phyloP scores from a whole-genome alignment of 306 rosid genomes.

The Macrotyloma uniflorum region DNA sequence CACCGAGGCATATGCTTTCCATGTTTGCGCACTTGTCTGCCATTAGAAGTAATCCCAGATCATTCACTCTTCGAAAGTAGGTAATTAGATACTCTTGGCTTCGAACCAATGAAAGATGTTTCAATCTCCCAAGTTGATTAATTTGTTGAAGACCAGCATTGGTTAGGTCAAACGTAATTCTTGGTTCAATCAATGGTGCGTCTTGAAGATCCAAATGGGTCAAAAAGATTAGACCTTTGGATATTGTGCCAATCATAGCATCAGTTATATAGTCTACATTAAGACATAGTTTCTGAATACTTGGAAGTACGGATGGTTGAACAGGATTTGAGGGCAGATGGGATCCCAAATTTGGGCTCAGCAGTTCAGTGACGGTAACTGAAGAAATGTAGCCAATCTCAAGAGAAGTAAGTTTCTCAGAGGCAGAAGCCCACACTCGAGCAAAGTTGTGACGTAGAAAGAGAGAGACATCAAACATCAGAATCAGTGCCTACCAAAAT shows the following conservation, averaged over 20 bases:
- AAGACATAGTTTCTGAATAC: slow-evolving; percentile 80
- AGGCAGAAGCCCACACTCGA: slow-evolving; percentile 82
- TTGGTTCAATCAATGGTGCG: slow-evolving; percentile 86
- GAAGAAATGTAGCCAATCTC: slow-evolving; percentile 91
- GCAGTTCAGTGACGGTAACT: slow-evolving; percentile 77
- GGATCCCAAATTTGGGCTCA: slow-evolving; percentile 68
- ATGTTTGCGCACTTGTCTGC: slow-evolving; percentile 81
- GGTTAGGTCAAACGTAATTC: slow-evolving; percentile 76
- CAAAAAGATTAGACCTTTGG: slow-evolving; percentile 63
- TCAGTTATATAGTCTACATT: slow-evolving; percentile 90
- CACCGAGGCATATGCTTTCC: slow-evolving; percentile 93
- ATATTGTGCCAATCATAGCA: slow-evolving; percentile 76
- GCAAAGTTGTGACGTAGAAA: slow-evolving; percentile 72
- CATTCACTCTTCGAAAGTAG: slow-evolving; percentile 84
- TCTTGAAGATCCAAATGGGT: slow-evolving; percentile 92
- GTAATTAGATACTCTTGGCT: slow-evolving; percentile 76
- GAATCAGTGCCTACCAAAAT: slow-evolving; percentile 64
- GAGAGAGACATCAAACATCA: slow-evolving; percentile 90
- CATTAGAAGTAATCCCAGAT: slow-evolving; percentile 86
- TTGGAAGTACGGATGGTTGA: slow-evolving; percentile 64
- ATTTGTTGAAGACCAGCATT: slow-evolving; percentile 89
- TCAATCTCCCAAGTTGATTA: slow-evolving; percentile 78
- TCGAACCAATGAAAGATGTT: slow-evolving; percentile 81
- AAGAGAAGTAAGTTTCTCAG: slow-evolving; percentile 74
- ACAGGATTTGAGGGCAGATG: slow-evolving; percentile 51